A percentile compares a stretch with the other conserved stretches of the same genome.
Conservation (phyloP, 2,329 filamentous ascomycete genomes). For the Ceratocystis alfenasii region DNA sequence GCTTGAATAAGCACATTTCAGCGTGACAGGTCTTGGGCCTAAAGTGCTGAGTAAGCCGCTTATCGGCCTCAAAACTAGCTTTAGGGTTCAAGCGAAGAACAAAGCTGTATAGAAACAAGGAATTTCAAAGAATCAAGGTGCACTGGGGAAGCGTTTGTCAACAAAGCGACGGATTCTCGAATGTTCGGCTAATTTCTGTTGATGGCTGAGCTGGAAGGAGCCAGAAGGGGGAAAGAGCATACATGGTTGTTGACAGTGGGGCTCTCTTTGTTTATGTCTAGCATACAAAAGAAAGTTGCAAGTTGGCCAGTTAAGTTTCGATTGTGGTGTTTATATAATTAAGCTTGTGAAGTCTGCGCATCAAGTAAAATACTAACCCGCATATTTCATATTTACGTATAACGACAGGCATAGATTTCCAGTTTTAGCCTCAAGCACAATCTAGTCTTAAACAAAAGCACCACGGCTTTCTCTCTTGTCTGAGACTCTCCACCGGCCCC, state of each 20-base stretch:
- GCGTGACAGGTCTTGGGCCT: too few species aligned
- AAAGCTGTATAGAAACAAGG: not conserved
- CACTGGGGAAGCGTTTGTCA: not conserved
- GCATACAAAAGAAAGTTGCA: not conserved
- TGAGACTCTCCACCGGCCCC: not conserved
- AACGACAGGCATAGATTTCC: not conserved
- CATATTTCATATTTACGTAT: too few species aligned
- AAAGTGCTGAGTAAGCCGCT: not conserved
- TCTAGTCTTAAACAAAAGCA: not conserved
- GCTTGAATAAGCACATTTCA: too few species aligned
- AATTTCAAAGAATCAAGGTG: constrained; percentile 11
- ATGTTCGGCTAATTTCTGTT: constrained; percentile 13
- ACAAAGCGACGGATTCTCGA: constrained; percentile 17
- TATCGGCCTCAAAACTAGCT: not conserved
- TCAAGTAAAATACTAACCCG: too few species aligned
- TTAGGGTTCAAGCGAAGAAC: not conserved
- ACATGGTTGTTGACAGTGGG: not conserved
- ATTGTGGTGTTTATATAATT: too few species aligned
- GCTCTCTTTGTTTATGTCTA: not conserved
- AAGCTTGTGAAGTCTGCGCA: too few species aligned
- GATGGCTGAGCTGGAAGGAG: not conserved
- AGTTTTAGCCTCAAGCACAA: not conserved
- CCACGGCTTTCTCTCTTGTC: not conserved
- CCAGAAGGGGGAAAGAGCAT: not conserved
- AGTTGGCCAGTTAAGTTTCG: not conserved